phyloP scores from a whole-genome alignment of 371 early-diverging fungal genomes.

The Chytridium lagenaria region DNA sequence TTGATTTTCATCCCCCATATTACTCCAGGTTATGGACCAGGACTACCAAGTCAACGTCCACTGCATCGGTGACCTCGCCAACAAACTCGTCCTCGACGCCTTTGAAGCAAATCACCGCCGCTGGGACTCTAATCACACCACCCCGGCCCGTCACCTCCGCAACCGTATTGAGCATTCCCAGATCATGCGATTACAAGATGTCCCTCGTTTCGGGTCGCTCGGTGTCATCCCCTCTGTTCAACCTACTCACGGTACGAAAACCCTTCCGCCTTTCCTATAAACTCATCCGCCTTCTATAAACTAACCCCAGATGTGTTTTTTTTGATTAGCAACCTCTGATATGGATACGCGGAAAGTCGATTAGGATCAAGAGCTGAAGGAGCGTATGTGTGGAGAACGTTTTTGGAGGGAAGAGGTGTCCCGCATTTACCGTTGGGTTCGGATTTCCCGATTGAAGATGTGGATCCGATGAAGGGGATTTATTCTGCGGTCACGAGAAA shows the following conservation, averaged over 20 bases:
- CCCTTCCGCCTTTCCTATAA: background rate
- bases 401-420: conserved; percentile 45
- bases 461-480: conserved; percentile 52
- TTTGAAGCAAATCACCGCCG: conserved; percentile 34
- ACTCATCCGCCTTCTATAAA: background rate
- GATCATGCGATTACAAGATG: conserved; percentile 47
- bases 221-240: conserved; percentile 59
- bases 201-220: conserved; percentile 41
- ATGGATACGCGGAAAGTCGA: conserved; percentile 53
- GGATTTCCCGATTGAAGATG: conserved; percentile 59
- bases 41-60: conserved; percentile 58
- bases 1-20: background rate
- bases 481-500: conserved; percentile 57
- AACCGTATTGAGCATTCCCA: conserved; percentile 58
- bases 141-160: conserved; percentile 22
- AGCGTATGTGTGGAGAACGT: conserved; percentile 50
- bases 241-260: conserved; percentile 52
- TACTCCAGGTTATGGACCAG: conserved; percentile 18
- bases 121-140: background rate
- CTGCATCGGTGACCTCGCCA: conserved; percentile 57
- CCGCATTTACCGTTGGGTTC: conserved; percentile 45
- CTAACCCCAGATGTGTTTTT: background rate
- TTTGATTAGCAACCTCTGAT: conserved; percentile 48
- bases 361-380: conserved; percentile 43
- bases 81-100: conserved; percentile 46